Evolutionary conservation across 768 basidiomycete genomes (phyloP), one percentile per base, ranked within the genome.

Genomic region (Lactarius sanguifluus): DNA sequence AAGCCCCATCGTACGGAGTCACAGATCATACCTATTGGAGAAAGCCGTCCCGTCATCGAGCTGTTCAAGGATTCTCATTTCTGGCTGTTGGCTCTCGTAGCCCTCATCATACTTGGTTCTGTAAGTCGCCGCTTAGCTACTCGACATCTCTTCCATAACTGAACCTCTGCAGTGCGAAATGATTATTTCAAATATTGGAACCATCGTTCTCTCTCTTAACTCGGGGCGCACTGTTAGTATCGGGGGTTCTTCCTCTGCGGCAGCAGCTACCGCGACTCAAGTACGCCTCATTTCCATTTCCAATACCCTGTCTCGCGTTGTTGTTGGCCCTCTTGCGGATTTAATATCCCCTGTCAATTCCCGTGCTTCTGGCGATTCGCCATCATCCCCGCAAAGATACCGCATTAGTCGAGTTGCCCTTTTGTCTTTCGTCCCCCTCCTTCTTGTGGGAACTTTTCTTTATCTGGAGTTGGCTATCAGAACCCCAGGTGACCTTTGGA

Each of bases 161-260:
- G 3, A 28, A 16, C 20, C n/a, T 50, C 58, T 23, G 55, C 61
- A 58, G 52, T 63, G 64, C 56, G 91, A 92, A 75, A 92, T 91
- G 90, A 81, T 94, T 25, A 86, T 93, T 23, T 88, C 90, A 23
- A 94, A 92, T 71, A 86, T 94, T 57, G 91, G 90, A 43, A 86
- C 88, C 1, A 89, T 93, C 59, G 82, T 88, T 16, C 76, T 88
- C 5, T 86, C 91, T 16, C 81, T 92, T 41, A 84, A 86, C 10
- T 72, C 69, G 13, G 70, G 74, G 23, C 28, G 65, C 5, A 54
- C 73, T 8, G 43, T 62, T 23, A 62, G 69, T 40, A 34, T 41
- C 36, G 3, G 69, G 45, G 47, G 66, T 25, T 66, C 69, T 52
- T 66, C 68, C 30, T 73, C 76, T 18, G 69, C 77, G 20, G 76